Base-by-base conservation (phyloP, 73 alveolate genomes). In the Effrenium voratum region DNA sequence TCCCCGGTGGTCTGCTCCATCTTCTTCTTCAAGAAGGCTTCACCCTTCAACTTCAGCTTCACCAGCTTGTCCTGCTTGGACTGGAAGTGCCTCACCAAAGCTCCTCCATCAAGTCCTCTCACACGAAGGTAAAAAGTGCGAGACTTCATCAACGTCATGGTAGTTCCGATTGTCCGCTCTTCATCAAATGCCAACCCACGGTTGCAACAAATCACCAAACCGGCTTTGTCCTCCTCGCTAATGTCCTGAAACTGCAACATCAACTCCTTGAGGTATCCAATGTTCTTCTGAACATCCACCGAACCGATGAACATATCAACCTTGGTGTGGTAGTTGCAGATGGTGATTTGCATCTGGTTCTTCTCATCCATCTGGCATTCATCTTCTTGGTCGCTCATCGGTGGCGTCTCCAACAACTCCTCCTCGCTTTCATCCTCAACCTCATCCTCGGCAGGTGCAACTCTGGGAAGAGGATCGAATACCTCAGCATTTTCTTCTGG, bases 401-500 rank as follows among this genome's bases (percentile, higher is more conserved):
- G 12, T 12, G 22, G 68, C 30, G 22, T 55, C 22, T 55, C 22
- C 22, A 12, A 55, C 68, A 15, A 15, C 68, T 55, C 68, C 22
- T 22, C 68, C 12, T 15, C 68, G 30, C 22, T 15, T 55, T 55
- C 68, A 43, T 68, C 81, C 30, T 46, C 81, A 43, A 68, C 81
- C 81, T 68, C 81, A n/a, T 68, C 46, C 81, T 32, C 81, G 44
- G 81, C 5, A 15, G 44, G 5, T n/a, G 46, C 81, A 43, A 68
- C 46, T 68, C 36, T 46, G 5, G 81, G 81, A 43, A 68, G n/a
- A n/a, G n/a, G n/a, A n/a, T n/a, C n/a, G n/a, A n/a, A n/a, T n/a
- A n/a, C n/a, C n/a, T n/a, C 81, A 68, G 81, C 81, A 68, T 68
- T 46, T 68, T 68, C 81, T 46, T n/a, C 81, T n/a, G 81, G 81